Evolutionary conservation across 805 yeast genomes (phyloP).

Genomic region (Starmerella powellii): DNA sequence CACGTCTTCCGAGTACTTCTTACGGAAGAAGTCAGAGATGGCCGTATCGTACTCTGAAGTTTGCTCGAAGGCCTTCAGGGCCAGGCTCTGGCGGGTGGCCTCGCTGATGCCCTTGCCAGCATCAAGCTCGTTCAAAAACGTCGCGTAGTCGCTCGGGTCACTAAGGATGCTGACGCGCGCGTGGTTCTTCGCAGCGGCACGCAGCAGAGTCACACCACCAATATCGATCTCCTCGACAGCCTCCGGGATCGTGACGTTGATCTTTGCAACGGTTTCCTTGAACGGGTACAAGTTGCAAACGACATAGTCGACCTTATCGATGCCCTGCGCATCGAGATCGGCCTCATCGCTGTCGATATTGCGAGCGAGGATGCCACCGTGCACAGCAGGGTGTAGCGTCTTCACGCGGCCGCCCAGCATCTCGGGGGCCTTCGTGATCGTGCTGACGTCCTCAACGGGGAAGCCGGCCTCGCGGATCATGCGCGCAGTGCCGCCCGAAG

Average conservation of each 20-base stretch:
- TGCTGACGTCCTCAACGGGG: constrained; percentile 90
- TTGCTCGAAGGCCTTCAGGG: constrained; percentile 94
- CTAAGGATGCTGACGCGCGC: constrained; percentile 88
- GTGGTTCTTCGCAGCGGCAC: constrained; percentile 99
- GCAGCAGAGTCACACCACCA: constrained; percentile 91
- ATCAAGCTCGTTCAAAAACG: constrained; percentile 69
- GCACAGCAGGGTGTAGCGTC: constrained; percentile 97
- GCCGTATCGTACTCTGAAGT: constrained; percentile 96
- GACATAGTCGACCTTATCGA: constrained; percentile 91
- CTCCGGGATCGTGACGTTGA: constrained; percentile 88
- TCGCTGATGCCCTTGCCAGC: constrained; percentile 53
- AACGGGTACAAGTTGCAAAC: constrained; percentile 97
- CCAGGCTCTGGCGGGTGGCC: constrained; percentile 67
- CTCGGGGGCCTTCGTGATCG: constrained; percentile 97
- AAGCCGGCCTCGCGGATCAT: constrained; percentile 94
- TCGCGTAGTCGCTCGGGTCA: constrained; percentile 88
- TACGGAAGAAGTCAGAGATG: constrained; percentile 93
- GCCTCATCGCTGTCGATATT: constrained; percentile 80
- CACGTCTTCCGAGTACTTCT: constrained; percentile 80
- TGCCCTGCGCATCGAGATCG: constrained; percentile 78
- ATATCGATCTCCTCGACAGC: constrained; percentile 98
- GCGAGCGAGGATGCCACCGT: constrained; percentile 87
- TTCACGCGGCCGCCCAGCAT: constrained; percentile 98
- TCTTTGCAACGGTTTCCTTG: constrained; percentile 92
- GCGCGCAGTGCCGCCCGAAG: constrained; percentile 95